Percentiles rank a stretch among this genome's conserved stretches.
Conservation (phyloP, 1,284 basidiomycete species). For the Moesziomyces parantarcticus region DNA sequence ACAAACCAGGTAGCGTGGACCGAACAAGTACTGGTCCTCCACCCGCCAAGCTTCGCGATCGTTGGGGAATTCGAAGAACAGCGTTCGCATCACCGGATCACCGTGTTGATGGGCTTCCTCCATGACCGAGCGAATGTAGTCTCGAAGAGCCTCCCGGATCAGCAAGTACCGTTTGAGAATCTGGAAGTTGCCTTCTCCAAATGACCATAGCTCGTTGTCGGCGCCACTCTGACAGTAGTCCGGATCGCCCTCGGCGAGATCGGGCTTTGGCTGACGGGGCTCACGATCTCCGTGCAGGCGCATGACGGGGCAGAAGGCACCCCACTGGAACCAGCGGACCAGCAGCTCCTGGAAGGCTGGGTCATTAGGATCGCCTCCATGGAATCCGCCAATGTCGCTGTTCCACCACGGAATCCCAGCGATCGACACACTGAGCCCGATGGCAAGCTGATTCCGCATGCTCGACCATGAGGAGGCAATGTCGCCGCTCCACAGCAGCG, state of each 20-base stretch:
- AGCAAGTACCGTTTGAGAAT: conserved; percentile 27
- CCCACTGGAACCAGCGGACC: conserved; percentile 41
- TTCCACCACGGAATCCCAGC: conserved; percentile 38
- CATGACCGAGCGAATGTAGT: conserved; percentile 14
- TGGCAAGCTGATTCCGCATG: conserved; percentile 22
- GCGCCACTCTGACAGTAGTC: conserved; percentile 23
- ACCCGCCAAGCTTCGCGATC: conserved; percentile 18
- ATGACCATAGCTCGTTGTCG: conserved; percentile 32
- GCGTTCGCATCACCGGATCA: conserved; percentile 21
- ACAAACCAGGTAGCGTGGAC: conserved; percentile 21
- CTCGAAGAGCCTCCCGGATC: conserved; percentile 16
- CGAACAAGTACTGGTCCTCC: conserved; percentile 36
- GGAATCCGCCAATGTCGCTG: conserved; percentile 39
- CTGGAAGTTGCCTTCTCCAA: conserved; percentile 9
- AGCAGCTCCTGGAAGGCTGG: conserved; percentile 21
- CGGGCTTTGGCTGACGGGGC: conserved; percentile 21
- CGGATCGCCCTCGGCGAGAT: conserved; percentile 11
- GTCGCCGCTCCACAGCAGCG: conserved; percentile 31
- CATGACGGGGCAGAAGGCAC: conserved; percentile 32
- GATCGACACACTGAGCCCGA: conserved; percentile 19
- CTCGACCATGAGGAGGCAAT: conserved; percentile 31
- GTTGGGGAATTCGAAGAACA: conserved; percentile 28
- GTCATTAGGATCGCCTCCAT: conserved; percentile 33
- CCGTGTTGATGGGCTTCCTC: conserved; percentile 13
- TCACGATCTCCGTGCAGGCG: conserved; percentile 35